Evolutionary conservation across 106 monocot genomes (phyloP).

Genomic region (Apostasia ramifera): DNA sequence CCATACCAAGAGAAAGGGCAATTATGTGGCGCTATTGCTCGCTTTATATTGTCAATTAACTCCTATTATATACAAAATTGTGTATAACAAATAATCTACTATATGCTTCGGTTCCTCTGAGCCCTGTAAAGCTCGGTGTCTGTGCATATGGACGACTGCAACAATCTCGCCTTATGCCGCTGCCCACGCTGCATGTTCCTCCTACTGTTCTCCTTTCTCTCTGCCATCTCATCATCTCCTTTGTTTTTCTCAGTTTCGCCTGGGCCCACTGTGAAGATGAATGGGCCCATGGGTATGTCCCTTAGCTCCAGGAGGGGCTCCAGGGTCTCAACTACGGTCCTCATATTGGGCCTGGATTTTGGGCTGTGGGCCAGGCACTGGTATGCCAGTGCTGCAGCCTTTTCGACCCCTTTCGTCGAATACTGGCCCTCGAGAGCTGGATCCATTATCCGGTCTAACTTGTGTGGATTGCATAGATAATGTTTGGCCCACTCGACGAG

Average conservation of each 20-base stretch:
- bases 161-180: background rate
- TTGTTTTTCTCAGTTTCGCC: background rate
- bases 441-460: conserved; percentile 43
- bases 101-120: too few relatives aligned
- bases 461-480: conserved; percentile 21
- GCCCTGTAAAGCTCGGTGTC: too few relatives aligned
- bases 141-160: too few relatives aligned
- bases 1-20: too few relatives aligned
- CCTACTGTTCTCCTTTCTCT: conserved; percentile 2
- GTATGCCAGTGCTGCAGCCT: conserved; percentile 42
- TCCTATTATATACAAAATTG: too few relatives aligned
- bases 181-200: background rate
- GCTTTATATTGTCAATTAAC: too few relatives aligned
- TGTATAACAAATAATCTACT: too few relatives aligned
- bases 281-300: conserved; percentile 31
- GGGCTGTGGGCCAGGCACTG: conserved; percentile 41
- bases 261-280: conserved; percentile 26
- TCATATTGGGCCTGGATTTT: conserved; percentile 50
- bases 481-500: conserved; percentile 61
- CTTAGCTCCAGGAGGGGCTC: conserved; percentile 40
- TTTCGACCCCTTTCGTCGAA: conserved; percentile 37
- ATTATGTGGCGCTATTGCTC: too few relatives aligned
- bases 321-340: conserved; percentile 30
- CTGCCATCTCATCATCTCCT: conserved; percentile 4
- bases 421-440: conserved; percentile 41